A percentile compares a stretch with the other conserved stretches of the same genome.
Evolutionary conservation across 139 green algal genomes (phyloP).

Genomic region (Chlorella sp.): DNA sequence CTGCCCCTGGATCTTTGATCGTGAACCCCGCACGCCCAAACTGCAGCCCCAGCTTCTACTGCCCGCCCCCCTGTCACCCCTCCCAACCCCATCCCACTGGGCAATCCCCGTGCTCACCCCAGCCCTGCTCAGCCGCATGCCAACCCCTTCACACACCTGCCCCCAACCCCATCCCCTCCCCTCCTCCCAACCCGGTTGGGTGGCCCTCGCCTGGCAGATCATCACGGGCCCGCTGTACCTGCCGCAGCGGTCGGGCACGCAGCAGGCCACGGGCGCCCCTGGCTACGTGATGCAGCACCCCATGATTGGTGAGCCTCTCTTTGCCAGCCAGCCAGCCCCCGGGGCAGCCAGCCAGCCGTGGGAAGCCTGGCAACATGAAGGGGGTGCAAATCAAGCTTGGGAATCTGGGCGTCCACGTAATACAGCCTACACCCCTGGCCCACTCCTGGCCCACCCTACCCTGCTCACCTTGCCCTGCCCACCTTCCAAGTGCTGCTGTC

Average conservation of each 20-base stretch:
- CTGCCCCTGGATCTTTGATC: too few relatives aligned
- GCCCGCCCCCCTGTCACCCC: too few relatives aligned
- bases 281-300: constrained; percentile 77
- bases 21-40: too few relatives aligned
- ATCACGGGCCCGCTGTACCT: constrained; percentile 80
- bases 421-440: too few relatives aligned
- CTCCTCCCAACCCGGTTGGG: background rate
- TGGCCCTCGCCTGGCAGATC: background rate
- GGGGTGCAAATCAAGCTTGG: too few relatives aligned
- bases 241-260: constrained; percentile 32
- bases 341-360: background rate
- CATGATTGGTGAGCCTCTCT: constrained; percentile 67
- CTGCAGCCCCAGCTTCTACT: too few relatives aligned
- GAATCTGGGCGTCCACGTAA: too few relatives aligned
- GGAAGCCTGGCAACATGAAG: too few relatives aligned
- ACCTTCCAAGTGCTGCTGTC: background rate
- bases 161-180: background rate
- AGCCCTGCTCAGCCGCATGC: background rate
- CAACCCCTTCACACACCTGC: background rate
- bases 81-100: too few relatives aligned
- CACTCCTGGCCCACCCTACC: too few relatives aligned
- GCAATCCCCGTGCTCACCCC: too few relatives aligned
- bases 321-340: background rate
- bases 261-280: background rate
- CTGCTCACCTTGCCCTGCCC: too few relatives aligned